Conservation (phyloP, 2,329 filamentous ascomycete genomes). For the Fusarium sp. region DNA sequence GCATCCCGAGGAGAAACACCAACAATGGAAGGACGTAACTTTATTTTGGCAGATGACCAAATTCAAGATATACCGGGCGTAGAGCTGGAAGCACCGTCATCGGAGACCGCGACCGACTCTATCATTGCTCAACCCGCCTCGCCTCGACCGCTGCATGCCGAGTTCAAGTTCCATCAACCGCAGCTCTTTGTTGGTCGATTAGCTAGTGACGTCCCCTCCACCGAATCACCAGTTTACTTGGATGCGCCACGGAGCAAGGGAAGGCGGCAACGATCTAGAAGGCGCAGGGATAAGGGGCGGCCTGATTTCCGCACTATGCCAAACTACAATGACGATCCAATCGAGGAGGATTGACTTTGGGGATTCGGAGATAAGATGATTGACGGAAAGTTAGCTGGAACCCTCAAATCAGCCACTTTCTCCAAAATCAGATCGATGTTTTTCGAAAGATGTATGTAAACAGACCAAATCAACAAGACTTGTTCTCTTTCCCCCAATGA, state of each 20-base stretch:
- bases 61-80: background rate
- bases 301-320: slow-evolving; percentile 47
- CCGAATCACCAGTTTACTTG: background rate
- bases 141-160: slow-evolving; percentile 24
- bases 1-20: slow-evolving; percentile 9
- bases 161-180: slow-evolving; percentile 44
- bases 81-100: background rate
- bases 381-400: background rate
- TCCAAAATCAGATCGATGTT: background rate
- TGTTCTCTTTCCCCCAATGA: background rate
- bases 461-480: background rate
- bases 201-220: slow-evolving; percentile 13
- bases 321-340: slow-evolving; percentile 45
- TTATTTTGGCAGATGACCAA: background rate
- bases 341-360: slow-evolving; percentile 38
- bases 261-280: slow-evolving; percentile 25
- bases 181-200: slow-evolving; percentile 46
- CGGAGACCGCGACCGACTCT: slow-evolving; percentile 13
- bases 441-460: background rate
- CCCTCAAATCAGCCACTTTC: background rate
- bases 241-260: slow-evolving; percentile 1
- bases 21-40: background rate
- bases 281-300: slow-evolving; percentile 36
- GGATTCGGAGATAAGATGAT: slow-evolving; percentile 2
- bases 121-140: slow-evolving; percentile 21